Evolutionary conservation across 306 rosid species (phyloP).

Genomic region (Argentina anserina): DNA sequence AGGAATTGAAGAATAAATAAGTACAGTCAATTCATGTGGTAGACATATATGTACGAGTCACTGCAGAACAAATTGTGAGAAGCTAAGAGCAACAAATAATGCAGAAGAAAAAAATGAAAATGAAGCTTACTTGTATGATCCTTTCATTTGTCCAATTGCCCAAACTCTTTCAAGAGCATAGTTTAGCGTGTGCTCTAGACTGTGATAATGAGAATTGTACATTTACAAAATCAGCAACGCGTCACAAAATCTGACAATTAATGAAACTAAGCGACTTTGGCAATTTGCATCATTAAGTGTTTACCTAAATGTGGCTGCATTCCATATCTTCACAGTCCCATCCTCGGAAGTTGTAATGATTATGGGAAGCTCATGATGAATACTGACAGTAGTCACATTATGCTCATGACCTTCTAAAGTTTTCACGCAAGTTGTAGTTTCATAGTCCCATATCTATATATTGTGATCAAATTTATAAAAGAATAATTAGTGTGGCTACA

Average conservation of each 20-base stretch:
- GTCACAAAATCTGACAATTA: too few species aligned
- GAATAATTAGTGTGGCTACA: not conserved
- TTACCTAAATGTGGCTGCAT: conserved; percentile 38
- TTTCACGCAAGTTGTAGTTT: conserved; percentile 31
- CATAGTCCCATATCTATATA: conserved; percentile 56
- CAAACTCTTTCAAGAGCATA: conserved; percentile 61
- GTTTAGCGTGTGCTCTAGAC: conserved; percentile 38
- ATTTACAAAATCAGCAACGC: not conserved
- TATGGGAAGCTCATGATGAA: conserved; percentile 49
- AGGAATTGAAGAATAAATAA: not conserved
- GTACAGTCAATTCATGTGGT: not conserved
- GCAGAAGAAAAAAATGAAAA: not conserved
- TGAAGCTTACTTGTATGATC: conserved; percentile 40
- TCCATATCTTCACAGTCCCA: conserved; percentile 46
- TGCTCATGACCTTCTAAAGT: conserved; percentile 56
- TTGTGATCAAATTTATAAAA: not conserved
- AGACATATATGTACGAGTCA: not conserved
- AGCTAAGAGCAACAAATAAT: not conserved
- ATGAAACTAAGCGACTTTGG: not conserved
- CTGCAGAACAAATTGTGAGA: not conserved
- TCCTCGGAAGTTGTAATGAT: conserved; percentile 59
- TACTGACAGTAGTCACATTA: conserved; percentile 47
- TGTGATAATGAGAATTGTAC: conserved; percentile 10
- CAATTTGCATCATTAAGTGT: not conserved
- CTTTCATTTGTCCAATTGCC: conserved; percentile 47